Percentiles rank a stretch among this genome's conserved stretches.
Conservation (phyloP, 495 filamentous ascomycete genomes). For the Cairneyella variabilis region DNA sequence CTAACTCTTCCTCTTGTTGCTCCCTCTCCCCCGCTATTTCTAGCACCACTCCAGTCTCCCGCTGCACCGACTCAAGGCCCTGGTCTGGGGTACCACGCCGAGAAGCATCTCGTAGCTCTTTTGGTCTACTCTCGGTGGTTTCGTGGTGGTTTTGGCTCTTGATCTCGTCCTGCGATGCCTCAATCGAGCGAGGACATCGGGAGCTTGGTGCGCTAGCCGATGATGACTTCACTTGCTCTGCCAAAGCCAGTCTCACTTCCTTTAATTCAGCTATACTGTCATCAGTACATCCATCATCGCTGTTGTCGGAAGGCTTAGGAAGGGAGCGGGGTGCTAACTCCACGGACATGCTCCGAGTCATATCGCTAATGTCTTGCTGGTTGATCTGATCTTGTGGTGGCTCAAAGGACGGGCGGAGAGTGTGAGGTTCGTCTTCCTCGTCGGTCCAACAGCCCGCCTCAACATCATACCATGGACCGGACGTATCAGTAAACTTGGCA, state of each 20-base stretch:
- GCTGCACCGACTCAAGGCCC: background rate
- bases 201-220: constrained; percentile 1
- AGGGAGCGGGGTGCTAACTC: constrained; percentile 9
- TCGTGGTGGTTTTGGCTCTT: background rate
- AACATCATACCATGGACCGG: constrained; percentile 5
- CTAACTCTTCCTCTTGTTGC: background rate
- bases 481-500: background rate
- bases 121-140: background rate
- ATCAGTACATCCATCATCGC: constrained; percentile 20
- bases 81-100: background rate
- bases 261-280: constrained; percentile 14
- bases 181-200: background rate
- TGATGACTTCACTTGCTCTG: constrained; percentile 11
- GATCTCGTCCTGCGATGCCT: constrained; percentile 3
- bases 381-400: constrained; percentile 17
- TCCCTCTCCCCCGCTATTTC: background rate
- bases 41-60: constrained; percentile 4
- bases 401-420: constrained; percentile 8
- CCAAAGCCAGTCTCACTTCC: constrained; percentile 10
- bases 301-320: constrained; percentile 6
- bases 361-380: constrained; percentile 15
- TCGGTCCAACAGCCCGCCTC: constrained; percentile 1
- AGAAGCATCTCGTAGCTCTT: background rate
- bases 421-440: constrained; percentile 7
- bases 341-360: constrained; percentile 12